Conservation (phyloP, 2,329 filamentous ascomycete genomes). For the Ramichloridium luteum region DNA sequence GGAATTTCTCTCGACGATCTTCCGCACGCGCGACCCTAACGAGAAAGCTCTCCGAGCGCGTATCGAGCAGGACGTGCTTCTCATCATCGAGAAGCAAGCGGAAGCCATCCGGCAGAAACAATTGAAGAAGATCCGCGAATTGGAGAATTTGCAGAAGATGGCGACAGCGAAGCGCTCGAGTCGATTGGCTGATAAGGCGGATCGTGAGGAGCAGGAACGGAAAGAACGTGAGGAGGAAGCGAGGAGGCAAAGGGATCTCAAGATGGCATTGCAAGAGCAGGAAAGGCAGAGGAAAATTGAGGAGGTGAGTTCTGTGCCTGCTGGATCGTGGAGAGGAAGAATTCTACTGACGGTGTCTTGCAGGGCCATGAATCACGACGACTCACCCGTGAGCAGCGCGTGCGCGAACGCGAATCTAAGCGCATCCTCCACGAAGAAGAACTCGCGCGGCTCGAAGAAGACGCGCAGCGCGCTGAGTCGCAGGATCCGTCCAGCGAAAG, state of each 20-base stretch:
- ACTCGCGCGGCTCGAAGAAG: constrained; percentile 61
- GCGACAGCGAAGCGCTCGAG: constrained; percentile 91
- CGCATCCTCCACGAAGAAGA: constrained; percentile 78
- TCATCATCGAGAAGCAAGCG: constrained; percentile 67
- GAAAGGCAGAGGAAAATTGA: constrained; percentile 48
- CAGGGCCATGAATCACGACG: constrained; percentile 66
- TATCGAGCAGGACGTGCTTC: constrained; percentile 66
- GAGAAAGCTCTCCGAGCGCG: constrained; percentile 66
- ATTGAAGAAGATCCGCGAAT: constrained; percentile 65
- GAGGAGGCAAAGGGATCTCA: constrained; percentile 52
- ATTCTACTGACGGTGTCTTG: constrained; percentile 16
- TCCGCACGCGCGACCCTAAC: constrained; percentile 68
- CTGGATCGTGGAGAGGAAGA: constrained; percentile 3
- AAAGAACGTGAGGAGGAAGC: constrained; percentile 58
- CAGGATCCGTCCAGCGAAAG: constrained; percentile 43
- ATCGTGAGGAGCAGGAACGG: constrained; percentile 64
- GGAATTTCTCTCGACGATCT: constrained; percentile 56
- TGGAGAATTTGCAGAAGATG: constrained; percentile 71
- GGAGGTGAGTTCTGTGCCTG: constrained; percentile 38
- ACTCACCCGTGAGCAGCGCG: constrained; percentile 70
- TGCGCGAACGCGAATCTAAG: constrained; percentile 74
- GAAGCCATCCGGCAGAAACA: constrained; percentile 57
- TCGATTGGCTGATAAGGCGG: constrained; percentile 68
- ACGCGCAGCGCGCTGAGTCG: constrained; percentile 18
- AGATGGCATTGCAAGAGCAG: constrained; percentile 43